Base-by-base conservation (phyloP, 2,329 filamentous ascomycete species). In the Apiospora arundinis region DNA sequence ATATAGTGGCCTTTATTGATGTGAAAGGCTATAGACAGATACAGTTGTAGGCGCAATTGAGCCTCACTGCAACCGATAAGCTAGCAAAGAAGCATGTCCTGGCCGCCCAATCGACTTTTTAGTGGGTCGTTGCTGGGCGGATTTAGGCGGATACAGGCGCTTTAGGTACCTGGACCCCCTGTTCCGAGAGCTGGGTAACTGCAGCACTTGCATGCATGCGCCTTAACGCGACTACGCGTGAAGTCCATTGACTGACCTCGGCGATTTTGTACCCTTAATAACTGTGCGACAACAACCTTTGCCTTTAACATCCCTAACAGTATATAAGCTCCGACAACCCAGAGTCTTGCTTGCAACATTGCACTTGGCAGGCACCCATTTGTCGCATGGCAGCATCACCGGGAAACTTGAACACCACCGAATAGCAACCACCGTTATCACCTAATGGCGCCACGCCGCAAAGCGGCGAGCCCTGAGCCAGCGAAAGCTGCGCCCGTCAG, bases 391-490 rank as follows among this genome's bases (percentile, higher is more conserved):
- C 52, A 37, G 52, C 18, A 9, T 5, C 28, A 28, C 18, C 2
- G 32, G 40, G 56, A 63, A 63, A 21, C 18, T 40, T 40, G 18
- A 32, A 32, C 32, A 2, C 8, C 11, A 37, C 18, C 32, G 4
- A 63, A 40, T n/a, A 63, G 32, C 56, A 63, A 63, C 56, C 56
- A 37, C 7, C 42, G 12, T 14, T 18, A n/a, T 40, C 52, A 46
- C 65, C 56, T 68, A 44, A 68, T 68, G 44, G 32, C 46, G 44
- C 66, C 66, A n/a, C 66, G 66, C 18, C 66, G 66, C 66, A 68
- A 68, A 37, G 42, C 66, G 16, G 44, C 32, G 2, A 37, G 32
- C 23, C 46, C 66, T 37, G 66, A 48, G 23, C 44, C 7, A 9
- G 32, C 25, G 21, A 68, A 21, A n/a, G 42, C 25, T 69, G 46